phyloP scores from a whole-genome alignment of 2,329 filamentous ascomycete genomes.

The Pyricularia pennisetigena region DNA sequence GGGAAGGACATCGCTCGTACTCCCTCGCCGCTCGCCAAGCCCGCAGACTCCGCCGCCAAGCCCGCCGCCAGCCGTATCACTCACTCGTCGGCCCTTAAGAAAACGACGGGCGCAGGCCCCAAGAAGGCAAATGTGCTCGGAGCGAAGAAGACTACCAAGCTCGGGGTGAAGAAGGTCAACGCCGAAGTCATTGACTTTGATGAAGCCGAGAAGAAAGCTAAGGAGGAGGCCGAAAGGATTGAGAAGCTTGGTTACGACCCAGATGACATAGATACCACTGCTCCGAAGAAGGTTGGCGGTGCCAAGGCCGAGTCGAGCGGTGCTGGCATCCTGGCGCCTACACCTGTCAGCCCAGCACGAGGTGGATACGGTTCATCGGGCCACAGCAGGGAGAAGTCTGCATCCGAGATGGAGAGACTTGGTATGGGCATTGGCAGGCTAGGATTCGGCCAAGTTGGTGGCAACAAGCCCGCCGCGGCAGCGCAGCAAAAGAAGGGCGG shows the following conservation, averaged over 20 bases:
- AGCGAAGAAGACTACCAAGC: slow-evolving; percentile 73
- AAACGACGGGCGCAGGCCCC: slow-evolving; percentile 55
- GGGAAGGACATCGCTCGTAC: slow-evolving; percentile 66
- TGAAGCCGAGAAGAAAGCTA: slow-evolving; percentile 91
- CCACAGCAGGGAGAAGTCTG: slow-evolving; percentile 49
- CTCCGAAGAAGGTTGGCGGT: slow-evolving; percentile 34
- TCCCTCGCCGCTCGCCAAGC: slow-evolving; percentile 68
- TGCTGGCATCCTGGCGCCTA: slow-evolving; percentile 52
- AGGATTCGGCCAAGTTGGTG: slow-evolving; percentile 79
- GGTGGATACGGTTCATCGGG: slow-evolving; percentile 51
- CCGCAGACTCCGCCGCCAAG: slow-evolving; percentile 38
- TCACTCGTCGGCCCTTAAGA: slow-evolving; percentile 73
- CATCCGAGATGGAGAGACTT: slow-evolving; percentile 75
- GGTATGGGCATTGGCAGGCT: slow-evolving; percentile 82
- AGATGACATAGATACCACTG: slow-evolving; percentile 61
- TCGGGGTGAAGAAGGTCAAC: slow-evolving; percentile 86
- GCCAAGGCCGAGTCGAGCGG: slow-evolving; percentile 12
- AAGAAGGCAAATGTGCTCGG: slow-evolving; percentile 81
- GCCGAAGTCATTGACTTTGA: slow-evolving; percentile 86
- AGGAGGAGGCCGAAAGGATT: slow-evolving; percentile 93
- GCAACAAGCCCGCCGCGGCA: slow-evolving; percentile 44
- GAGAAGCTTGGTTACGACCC: slow-evolving; percentile 93
- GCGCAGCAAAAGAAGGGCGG: slow-evolving; percentile 64
- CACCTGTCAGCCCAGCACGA: slow-evolving; percentile 58
- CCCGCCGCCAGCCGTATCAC: slow-evolving; percentile 63